phyloP scores from a whole-genome alignment of 345 rosid species.

The Boechera retrofracta region DNA sequence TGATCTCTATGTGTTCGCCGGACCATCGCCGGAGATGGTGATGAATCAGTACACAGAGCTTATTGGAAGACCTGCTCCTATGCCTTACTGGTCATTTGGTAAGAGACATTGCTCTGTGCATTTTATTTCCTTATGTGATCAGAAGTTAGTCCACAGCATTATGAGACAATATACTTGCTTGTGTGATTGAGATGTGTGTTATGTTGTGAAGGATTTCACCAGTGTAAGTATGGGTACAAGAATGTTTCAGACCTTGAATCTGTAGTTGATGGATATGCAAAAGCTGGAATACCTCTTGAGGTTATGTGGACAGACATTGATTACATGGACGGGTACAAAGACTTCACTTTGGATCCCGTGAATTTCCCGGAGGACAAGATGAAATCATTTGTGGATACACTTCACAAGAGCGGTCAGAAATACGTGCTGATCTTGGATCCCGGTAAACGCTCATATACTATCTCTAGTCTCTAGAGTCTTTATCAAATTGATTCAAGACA shows the following conservation, averaged over 20 bases:
- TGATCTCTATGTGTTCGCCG: conserved; percentile 66
- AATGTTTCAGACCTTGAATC: conserved; percentile 61
- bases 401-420: conserved; percentile 71
- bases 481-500: background rate
- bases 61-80: conserved; percentile 72
- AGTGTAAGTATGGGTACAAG: conserved; percentile 71
- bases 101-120: background rate
- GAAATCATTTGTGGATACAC: conserved; percentile 51
- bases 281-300: conserved; percentile 72
- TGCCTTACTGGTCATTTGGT: conserved; percentile 93
- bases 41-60: conserved; percentile 71
- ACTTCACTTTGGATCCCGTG: conserved; percentile 71
- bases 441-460: conserved; percentile 47
- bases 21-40: conserved; percentile 61
- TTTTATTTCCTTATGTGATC: background rate
- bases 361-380: conserved; percentile 60
- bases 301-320: conserved; percentile 89
- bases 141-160: background rate
- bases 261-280: conserved; percentile 70
- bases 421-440: conserved; percentile 74
- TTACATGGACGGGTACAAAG: conserved; percentile 74
- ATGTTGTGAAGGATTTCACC: conserved; percentile 63
- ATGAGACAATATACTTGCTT: background rate
- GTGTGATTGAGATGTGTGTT: conserved; percentile 19
- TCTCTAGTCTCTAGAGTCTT: background rate